phyloP scores from a whole-genome alignment of 1,139 yeast genomes.

The Candida sp. region DNA sequence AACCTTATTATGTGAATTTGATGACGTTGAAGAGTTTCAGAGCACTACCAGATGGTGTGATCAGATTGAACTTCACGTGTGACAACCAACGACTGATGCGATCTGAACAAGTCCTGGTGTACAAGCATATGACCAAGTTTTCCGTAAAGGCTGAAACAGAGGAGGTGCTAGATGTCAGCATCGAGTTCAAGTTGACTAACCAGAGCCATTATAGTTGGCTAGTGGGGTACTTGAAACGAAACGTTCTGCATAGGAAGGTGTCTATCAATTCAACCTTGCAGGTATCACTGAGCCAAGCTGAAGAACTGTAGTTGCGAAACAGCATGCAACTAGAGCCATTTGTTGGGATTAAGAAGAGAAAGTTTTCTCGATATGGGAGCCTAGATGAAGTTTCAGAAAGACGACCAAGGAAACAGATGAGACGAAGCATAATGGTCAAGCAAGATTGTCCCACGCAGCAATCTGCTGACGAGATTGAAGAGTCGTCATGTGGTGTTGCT shows the following conservation, averaged over 20 bases:
- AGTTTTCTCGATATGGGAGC: not conserved
- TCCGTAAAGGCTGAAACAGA: constrained; percentile 8
- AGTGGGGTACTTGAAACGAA: constrained; percentile 9
- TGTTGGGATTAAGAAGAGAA: not conserved
- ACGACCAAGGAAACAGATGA: not conserved
- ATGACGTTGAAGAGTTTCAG: constrained; percentile 11
- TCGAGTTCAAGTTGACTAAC: constrained; percentile 10
- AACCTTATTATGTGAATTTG: constrained; percentile 17
- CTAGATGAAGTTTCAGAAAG: not conserved
- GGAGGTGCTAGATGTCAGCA: constrained; percentile 8
- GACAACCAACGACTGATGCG: constrained; percentile 9
- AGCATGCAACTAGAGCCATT: not conserved
- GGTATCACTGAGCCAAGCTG: constrained; percentile 5
- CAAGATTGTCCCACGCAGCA: not conserved
- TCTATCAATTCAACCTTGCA: constrained; percentile 5
- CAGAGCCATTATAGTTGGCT: constrained; percentile 13
- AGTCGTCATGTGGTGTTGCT: not conserved
- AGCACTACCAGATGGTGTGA: constrained; percentile 12
- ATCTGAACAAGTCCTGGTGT: constrained; percentile 6
- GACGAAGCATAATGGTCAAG: not conserved
- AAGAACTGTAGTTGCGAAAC: not conserved
- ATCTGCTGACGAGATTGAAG: not conserved
- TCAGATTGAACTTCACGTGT: constrained; percentile 14
- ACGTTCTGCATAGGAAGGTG: constrained; percentile 3
- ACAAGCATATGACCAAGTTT: constrained; percentile 13